Evolutionary conservation across 192 early-diverging fungal genomes (phyloP), one percentile per base, ranked within the genome.

Genomic region (Linnemannia hyalina): DNA sequence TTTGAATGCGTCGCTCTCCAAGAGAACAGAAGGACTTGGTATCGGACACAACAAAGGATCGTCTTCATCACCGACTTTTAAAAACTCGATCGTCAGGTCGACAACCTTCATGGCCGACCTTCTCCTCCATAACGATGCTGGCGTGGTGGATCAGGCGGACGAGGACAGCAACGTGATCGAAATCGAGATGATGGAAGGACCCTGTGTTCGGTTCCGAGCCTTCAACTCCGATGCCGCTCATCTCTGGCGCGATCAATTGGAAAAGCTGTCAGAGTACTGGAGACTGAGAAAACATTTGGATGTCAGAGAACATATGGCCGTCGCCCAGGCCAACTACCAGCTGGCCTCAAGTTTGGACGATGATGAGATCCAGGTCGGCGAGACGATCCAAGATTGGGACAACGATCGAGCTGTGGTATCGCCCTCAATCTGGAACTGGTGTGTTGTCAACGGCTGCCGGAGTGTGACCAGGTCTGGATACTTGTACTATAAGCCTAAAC

Each of bases 401-500:
- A 82, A 83, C 26, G 80, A 87, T 44, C 54, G 82, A 26, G 65
- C 83, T 5, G 69, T 60, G 75, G 78, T 76, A 1, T 76, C 75
- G 20, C 74, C 83, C 2, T 60, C 68, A 10, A 80, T 87, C n/a
- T 89, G 88, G 88, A 82, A 89, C 52, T 87, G 83, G 88, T 89
- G 88, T 70, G 79, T 87, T 13, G 68, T 83, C n/a, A 83, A 89
- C 72, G 84, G 88, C 3, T 89, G 88, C 74, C 77, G 88, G 38
- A 80, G 78, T 38, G 70, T 89, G 16, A 87, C 81, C 18, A 89
- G 87, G 69, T 80, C 78, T 35, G 88, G 88, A 18, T 40, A 80
- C n/a, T 35, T 89, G 54, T 89, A 89, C 74, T 81, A 77, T 68
- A 86, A 87, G 54, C 76, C 81, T 3, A 70, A 57, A n/a, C 32